Base-by-base conservation (phyloP, 2,329 filamentous ascomycete genomes). In the Epichloe glyceriae region DNA sequence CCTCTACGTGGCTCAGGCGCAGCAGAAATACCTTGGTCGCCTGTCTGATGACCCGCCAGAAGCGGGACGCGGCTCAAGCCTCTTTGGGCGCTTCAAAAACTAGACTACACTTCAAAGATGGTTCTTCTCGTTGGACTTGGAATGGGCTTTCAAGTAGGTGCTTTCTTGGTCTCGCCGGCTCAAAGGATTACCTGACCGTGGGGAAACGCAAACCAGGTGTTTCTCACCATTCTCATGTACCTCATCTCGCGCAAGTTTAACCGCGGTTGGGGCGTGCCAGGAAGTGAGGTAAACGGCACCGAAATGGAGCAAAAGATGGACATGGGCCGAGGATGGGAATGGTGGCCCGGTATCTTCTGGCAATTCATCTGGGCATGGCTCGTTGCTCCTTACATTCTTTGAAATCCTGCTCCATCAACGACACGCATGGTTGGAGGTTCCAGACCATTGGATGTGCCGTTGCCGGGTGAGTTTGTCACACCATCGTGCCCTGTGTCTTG, bases 371-470 rank as follows among this genome's bases (percentile, higher is more conserved):
- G 78, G 79, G 71, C 77, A 5, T 82, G 76, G 73, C 59, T 79
- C 22, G 73, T 78, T 2, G 52, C 52, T 11, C 52, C 52, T 4
- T 51, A 37, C n/a, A 17, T 53, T 20, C 45, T 85, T 2, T 83
- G 75, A 72, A 74, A 55, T 76, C 80, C 40, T 72, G 80, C 33
- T 66, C 72, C n/a, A 80, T 85, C 54, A 70, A 70, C 33, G 82
- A 85, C 57, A 80, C 79, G 2, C 76, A 82, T 55, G 76, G 80
- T 47, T 85, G 82, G 82, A 71, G 80, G 7, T 58, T 75, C 2
- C 80, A 84, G 60, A 85, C 80, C 12, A 75, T 79, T 39, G 65
- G 62, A 11, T 75, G 72, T 58, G 67, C 67, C 45, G 55, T 73
- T 50, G 66, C 71, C 35, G 67, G 65, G 70, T 73, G 53, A 50